phyloP scores from a whole-genome alignment of 179 eudicot species.

The Camellia oleifera region DNA sequence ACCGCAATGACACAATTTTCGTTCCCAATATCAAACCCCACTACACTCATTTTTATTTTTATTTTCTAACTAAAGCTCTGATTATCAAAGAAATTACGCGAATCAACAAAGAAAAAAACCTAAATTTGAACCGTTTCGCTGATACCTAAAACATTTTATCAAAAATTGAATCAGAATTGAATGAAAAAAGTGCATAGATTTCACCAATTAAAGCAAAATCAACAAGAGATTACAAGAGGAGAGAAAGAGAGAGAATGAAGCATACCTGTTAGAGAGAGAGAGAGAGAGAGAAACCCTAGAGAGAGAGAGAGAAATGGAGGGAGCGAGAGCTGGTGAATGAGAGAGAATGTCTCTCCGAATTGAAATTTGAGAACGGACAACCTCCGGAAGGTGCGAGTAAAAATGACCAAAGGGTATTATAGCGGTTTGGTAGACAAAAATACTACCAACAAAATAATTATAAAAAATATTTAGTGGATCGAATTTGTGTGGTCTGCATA shows the following conservation, averaged over 20 bases:
- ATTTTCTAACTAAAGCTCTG: background rate
- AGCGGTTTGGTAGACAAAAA: no score
- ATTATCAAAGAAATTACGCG: background rate
- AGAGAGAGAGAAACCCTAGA: slow-evolving; percentile 15
- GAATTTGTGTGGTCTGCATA: no score
- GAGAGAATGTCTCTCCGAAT: background rate
- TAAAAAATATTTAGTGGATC: no score
- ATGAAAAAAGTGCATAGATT: background rate
- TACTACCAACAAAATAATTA: no score
- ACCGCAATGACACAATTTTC: slow-evolving; percentile 85
- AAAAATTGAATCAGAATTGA: background rate
- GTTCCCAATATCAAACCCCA: slow-evolving; percentile 92
- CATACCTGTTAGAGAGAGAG: slow-evolving; percentile 5
- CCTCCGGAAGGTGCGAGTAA: no score
- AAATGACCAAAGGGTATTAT: no score
- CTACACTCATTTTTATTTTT: slow-evolving; percentile 56
- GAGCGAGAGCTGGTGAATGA: background rate
- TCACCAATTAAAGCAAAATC: background rate
- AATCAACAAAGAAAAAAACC: slow-evolving; percentile 8
- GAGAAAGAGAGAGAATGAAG: background rate
- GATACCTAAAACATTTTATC: background rate
- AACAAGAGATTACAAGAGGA: background rate
- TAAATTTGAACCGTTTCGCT: background rate
- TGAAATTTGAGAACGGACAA: no score
- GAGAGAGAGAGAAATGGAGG: background rate